Evolutionary conservation across 2,329 filamentous ascomycete genomes (phyloP), one percentile per base, ranked within the genome.

Genomic region (Alternaria dauci): DNA sequence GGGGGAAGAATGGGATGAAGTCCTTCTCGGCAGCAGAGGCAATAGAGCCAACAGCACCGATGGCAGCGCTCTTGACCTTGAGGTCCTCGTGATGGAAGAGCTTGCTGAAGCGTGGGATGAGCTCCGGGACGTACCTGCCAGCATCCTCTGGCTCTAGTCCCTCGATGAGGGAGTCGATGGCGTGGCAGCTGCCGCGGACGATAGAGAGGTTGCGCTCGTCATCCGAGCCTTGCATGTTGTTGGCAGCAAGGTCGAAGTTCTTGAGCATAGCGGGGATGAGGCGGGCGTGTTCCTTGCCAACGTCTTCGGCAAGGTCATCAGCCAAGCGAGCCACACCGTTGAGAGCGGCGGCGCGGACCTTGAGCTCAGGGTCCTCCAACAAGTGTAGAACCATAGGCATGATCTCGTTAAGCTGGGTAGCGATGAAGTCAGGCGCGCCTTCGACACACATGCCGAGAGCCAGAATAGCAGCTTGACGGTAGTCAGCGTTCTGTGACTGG

Each of bases 401-500:
- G 68, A 98, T 91, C 67, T 90, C 87, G 73, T 90, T 86, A 64
- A 98, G 87, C 81, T 99, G 95, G 20, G 94, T 97, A 66, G 92
- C 93, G 74, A 98, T 93, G 81, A 98, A 99, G 79, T 99, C 95
- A 16, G 95, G 95, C 30, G 95, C 94, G 71, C 95, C 95, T 83
- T 98, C 95, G 54, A 97, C 94, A 71, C 92, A 94, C 83, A 94
- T 96, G 61, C 94, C 94, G 5, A 99, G 87, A 50, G 94, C 91
- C 64, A 98, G 86, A 75, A 98, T 95, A 80, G 92, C 94, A 55
- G 94, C 94, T 80, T 94, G 91, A 61, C 94, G 90, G 81, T 91
- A 91, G 71, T 92, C 89, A 36, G 93, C 86, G 73, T 96, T 87
- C 61, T 85, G 81, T 75, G 88, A 89, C 70, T 86, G 86, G 69